Conservation (phyloP, 2,329 filamentous ascomycete genomes). For the Nemania sp. region DNA sequence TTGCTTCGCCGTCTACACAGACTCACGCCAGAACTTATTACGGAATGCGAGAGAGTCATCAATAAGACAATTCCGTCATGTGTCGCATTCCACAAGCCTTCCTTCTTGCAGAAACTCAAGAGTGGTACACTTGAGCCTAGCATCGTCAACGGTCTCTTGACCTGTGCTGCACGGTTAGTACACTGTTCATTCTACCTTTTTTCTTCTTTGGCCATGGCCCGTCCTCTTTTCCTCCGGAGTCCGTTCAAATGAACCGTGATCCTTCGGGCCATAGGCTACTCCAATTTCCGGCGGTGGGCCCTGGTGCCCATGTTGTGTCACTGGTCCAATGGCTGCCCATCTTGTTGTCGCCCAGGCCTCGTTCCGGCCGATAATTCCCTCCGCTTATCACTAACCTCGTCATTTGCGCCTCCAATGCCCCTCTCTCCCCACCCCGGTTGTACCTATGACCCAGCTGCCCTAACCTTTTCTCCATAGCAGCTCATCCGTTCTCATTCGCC, state of each 20-base stretch:
- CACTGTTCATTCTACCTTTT: slow-evolving; percentile 1
- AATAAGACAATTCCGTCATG: slow-evolving; percentile 65
- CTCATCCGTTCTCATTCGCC: slow-evolving; percentile 60
- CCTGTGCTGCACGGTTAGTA: slow-evolving; percentile 61
- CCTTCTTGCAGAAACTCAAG: slow-evolving; percentile 65
- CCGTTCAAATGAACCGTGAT: slow-evolving; percentile 27
- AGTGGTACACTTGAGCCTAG: slow-evolving; percentile 58
- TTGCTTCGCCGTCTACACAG: slow-evolving; percentile 34
- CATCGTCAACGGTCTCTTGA: slow-evolving; percentile 62
- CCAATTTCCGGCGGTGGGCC: slow-evolving; percentile 29
- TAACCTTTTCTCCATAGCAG: slow-evolving; percentile 47
- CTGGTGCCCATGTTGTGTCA: slow-evolving; percentile 25
- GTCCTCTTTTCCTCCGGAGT: slow-evolving; percentile 25
- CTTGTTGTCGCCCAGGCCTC: slow-evolving; percentile 18
- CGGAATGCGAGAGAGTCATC: slow-evolving; percentile 64
- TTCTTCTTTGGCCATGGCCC: slow-evolving; percentile 6
- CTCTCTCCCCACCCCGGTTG: neutral
- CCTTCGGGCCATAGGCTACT: slow-evolving; percentile 23
- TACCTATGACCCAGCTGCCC: slow-evolving; percentile 9
- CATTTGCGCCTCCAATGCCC: slow-evolving; percentile 2
- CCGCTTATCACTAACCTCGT: slow-evolving; percentile 16
- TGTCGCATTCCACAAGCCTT: slow-evolving; percentile 66
- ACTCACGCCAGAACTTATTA: slow-evolving; percentile 61
- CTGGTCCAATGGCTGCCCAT: slow-evolving; percentile 17
- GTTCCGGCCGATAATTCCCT: slow-evolving; percentile 13